phyloP scores from a whole-genome alignment of 805 yeast species.

The Jamesozyma piceae region DNA sequence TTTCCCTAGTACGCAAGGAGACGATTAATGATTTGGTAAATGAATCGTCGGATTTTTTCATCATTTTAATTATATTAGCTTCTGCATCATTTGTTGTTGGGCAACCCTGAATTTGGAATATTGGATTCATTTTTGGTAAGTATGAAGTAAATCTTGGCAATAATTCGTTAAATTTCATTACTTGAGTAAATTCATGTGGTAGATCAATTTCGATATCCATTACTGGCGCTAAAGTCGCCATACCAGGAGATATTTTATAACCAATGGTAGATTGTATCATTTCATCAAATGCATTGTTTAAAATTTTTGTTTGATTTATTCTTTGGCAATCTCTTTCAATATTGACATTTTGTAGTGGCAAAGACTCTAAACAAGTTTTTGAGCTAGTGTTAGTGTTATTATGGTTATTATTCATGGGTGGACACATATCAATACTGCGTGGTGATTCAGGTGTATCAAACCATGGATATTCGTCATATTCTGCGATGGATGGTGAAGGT shows the following conservation, averaged over 20 bases:
- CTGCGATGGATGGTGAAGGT: slow-evolving; percentile 30
- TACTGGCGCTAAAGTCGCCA: slow-evolving; percentile 20
- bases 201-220: slow-evolving; percentile 20
- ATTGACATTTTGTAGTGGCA: slow-evolving; percentile 7
- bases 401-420: neutral
- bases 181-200: slow-evolving; percentile 1
- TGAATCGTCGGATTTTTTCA: slow-evolving; percentile 35
- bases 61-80: slow-evolving; percentile 37
- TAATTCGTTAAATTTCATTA: slow-evolving; percentile 15
- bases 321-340: slow-evolving; percentile 23
- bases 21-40: slow-evolving; percentile 24
- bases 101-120: slow-evolving; percentile 42
- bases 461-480: slow-evolving; percentile 38
- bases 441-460: slow-evolving; percentile 24
- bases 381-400: neutral
- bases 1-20: slow-evolving; percentile 32
- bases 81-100: slow-evolving; percentile 44
- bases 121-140: slow-evolving; percentile 24
- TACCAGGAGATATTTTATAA: slow-evolving; percentile 5
- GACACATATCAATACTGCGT: slow-evolving; percentile 5
- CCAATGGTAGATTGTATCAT: slow-evolving; percentile 8
- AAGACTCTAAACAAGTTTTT: slow-evolving; percentile 2
- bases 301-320: slow-evolving; percentile 18
- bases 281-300: slow-evolving; percentile 24
- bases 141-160: slow-evolving; percentile 24